Base-by-base conservation (phyloP, 192 early-diverging fungal genomes). In the Glomus cerebriforme region DNA sequence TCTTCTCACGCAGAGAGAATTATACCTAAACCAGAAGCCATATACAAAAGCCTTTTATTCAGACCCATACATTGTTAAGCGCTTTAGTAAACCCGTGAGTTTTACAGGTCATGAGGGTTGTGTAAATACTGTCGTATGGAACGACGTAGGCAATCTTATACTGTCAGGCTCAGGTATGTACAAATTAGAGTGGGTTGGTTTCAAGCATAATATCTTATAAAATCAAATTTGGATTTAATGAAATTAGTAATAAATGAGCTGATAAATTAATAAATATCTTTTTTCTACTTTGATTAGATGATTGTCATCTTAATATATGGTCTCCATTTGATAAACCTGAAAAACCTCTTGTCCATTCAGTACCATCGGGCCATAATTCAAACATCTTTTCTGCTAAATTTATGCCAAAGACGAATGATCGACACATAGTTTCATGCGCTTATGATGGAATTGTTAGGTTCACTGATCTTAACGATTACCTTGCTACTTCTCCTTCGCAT, bases 301-400 rank as follows among this genome's bases (percentile, higher is more conserved):
- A 88, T 77, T 82, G 73, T 10, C 17, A n/a, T 7, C 58, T 88
- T 7, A 88, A 86, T 37, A 85, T 88, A 24, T 88, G 83, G 63
- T 62, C 78, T 24, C 87, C 87, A 1, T 79, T 88, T 59, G 76
- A 69, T 27, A 69, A 63, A 1, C 74, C 54, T 10, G 31, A 79
- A 0, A 59, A 39, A 7, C 81, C 86, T 43, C 76, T 83, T 15
- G 45, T 86, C 4, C 85, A 86, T 65, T 81, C 80, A 54, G 81
- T 85, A 47, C 85, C 80, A 13, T 86, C 85, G 24, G 92, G 93
- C 27, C 94, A 95, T 83, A 67, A 75, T n/a, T 88, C 88, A 59
- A 93, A 95, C 35, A 90, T 95, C 12, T 95, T 95, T 83, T 91
- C 91, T 79, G 90, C 93, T 22, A 91, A 90, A 76, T 87, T 91